Conservation (phyloP, 1,139 yeast genomes). For the Candida sp. region DNA sequence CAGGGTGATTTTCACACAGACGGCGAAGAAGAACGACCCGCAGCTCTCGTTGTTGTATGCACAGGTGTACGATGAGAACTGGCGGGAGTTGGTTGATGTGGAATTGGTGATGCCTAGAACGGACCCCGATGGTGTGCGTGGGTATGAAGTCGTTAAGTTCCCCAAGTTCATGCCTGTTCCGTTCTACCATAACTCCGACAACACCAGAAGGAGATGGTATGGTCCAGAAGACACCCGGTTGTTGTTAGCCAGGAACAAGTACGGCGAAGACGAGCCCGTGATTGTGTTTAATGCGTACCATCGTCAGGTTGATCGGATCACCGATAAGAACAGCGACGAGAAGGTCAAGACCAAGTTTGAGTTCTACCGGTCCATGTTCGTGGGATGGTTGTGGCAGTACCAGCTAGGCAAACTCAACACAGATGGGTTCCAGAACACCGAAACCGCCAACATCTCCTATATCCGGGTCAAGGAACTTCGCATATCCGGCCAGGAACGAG, state of each 20-base stretch:
- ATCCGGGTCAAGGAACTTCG: conserved; percentile 28
- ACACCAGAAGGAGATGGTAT: conserved; percentile 20
- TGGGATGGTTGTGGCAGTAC: conserved; percentile 33
- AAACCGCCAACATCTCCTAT: conserved; percentile 23
- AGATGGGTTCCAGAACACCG: conserved; percentile 19
- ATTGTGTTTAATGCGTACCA: conserved; percentile 36
- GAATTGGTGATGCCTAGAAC: conserved; percentile 30
- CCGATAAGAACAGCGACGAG: conserved; percentile 6
- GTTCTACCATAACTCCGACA: conserved; percentile 22
- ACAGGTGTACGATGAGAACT: conserved; percentile 30
- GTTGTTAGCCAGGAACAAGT: conserved; percentile 32
- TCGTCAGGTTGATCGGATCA: conserved; percentile 14
- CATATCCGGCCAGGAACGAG: conserved; percentile 18
- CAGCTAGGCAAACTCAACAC: conserved; percentile 33
- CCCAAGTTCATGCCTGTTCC: conserved; percentile 35
- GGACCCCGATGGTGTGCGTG: conserved; percentile 6
- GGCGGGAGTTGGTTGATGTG: conserved; percentile 33
- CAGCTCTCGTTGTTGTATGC: conserved; percentile 34
- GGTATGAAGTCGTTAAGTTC: conserved; percentile 16
- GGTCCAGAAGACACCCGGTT: conserved; percentile 58
- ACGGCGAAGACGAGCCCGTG: conserved; percentile 33
- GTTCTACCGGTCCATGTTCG: conserved; percentile 29
- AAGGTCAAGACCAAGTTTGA: conserved; percentile 7
- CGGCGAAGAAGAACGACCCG: conserved; percentile 29
- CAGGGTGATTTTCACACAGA: conserved; percentile 34